Evolutionary conservation across 2,329 filamentous ascomycete species (phyloP), one percentile per base, ranked within the genome.

Genomic region (Xylaria sp.): DNA sequence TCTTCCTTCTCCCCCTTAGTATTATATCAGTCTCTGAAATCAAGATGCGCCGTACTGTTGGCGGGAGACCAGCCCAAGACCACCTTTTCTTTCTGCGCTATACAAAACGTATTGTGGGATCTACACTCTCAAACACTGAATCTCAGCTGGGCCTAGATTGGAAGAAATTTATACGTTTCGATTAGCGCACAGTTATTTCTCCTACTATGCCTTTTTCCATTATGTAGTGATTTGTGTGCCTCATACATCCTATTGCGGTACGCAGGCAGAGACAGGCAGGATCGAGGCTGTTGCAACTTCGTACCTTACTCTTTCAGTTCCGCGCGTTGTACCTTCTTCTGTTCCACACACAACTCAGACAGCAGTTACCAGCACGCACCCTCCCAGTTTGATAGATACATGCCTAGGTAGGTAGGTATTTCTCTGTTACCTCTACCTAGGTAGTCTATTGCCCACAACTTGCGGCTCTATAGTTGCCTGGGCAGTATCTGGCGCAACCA

Each of bases 251-350:
- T 10, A 20, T 28, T 46, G 13, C 3, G 13, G 32, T 23, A 23
- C 6, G 28, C 41, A 3, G 3, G 10, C 15, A 23, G 45, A 59
- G 43, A 23, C 7, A 10, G 23, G 36, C n/a, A 20, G 4, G 41
- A 10, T 25, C 34, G 41, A 52, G 56, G 65, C 23, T 53, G 48
- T 30, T 34, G 50, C 65, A 30, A 32, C 23, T 23, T 32, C 39
- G 39, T 46, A 32, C 23, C 23, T 46, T 23, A 20, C 39, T 46
- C 15, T 45, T 34, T 30, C 30, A 4, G 28, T 23, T 13, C 5
- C 25, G 12, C 5, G 9, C 45, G 15, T 56, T 48, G 56, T 23
- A 39, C 65, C 41, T 64, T 48, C 56, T 48, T 12, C 25, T 45
- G 50, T 25, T 23, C 34, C 32, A 23, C 13, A n/a, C 13, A 46